These are phyloP conservation scores for Ceratobasidium sp. DNA, from an alignment of 1,284 basidiomycete species.

Conservation along the genomic window DNA sequence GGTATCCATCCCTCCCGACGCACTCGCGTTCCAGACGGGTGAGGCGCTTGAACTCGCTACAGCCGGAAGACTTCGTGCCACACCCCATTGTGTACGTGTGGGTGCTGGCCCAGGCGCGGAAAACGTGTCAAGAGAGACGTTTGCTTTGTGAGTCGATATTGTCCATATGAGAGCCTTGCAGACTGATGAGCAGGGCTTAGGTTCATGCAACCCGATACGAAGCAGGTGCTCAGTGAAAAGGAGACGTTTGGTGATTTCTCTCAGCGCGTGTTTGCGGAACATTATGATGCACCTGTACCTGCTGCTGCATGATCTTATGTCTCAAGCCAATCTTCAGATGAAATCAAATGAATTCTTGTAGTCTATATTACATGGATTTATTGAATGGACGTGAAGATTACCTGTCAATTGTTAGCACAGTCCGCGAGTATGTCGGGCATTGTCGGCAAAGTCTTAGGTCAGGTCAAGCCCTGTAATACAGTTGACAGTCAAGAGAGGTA, in stretches of 20 bases:
- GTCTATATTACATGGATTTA: neutral
- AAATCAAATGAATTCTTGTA: slow-evolving; percentile 17
- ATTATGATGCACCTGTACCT: slow-evolving; percentile 59
- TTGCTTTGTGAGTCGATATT: slow-evolving; percentile 51
- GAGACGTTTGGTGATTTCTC: slow-evolving; percentile 90
- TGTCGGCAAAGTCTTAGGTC: too few species aligned
- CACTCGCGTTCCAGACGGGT: slow-evolving; percentile 89
- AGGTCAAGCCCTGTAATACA: neutral
- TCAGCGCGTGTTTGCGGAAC: slow-evolving; percentile 77
- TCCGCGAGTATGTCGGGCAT: too few species aligned
- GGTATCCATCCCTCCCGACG: slow-evolving; percentile 79
- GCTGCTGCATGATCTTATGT: slow-evolving; percentile 11
- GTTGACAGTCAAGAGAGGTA: neutral
- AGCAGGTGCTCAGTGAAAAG: slow-evolving; percentile 68
- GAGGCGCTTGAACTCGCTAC: slow-evolving; percentile 89
- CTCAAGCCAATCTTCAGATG: neutral
- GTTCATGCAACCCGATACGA: slow-evolving; percentile 89
- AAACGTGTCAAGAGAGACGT: slow-evolving; percentile 77
- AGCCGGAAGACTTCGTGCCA: slow-evolving; percentile 74
- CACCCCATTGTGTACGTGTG: slow-evolving; percentile 86
- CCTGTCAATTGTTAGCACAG: neutral
- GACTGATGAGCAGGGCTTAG: slow-evolving; percentile 57
- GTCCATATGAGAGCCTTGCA: slow-evolving; percentile 13
- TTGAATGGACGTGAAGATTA: too few species aligned
- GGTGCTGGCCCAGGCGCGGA: slow-evolving; percentile 58